Evolutionary conservation across 768 basidiomycete genomes (phyloP).

Genomic region (Lyophyllum semitale): DNA sequence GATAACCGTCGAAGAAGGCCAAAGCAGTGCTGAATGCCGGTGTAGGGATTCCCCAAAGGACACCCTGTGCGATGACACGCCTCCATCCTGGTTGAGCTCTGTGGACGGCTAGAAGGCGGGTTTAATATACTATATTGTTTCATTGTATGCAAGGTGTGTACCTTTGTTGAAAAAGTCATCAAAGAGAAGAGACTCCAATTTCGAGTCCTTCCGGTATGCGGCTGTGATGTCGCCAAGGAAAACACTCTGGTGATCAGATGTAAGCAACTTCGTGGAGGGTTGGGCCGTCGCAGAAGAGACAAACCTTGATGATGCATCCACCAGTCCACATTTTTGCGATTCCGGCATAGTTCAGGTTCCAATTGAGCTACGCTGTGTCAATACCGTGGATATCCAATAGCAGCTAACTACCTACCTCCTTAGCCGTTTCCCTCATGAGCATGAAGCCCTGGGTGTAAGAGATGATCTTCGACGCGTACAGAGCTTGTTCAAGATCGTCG

Average conservation of each 20-base stretch:
- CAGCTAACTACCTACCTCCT: constrained; percentile 58
- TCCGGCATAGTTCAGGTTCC: constrained; percentile 97
- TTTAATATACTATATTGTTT: background rate
- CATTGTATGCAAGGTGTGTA: constrained; percentile 21
- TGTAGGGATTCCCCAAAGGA: constrained; percentile 96
- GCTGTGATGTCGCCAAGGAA: constrained; percentile 92
- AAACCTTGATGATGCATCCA: constrained; percentile 97
- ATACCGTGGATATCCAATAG: background rate
- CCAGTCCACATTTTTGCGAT: constrained; percentile 99
- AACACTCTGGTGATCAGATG: constrained; percentile 57
- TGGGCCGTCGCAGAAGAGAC: background rate
- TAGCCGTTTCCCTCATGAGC: constrained; percentile 97
- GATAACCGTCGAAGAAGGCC: constrained; percentile 98
- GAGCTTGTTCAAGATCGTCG: constrained; percentile 97
- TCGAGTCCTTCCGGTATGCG: constrained; percentile 83
- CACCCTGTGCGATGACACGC: constrained; percentile 93
- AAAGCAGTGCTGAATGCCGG: constrained; percentile 98
- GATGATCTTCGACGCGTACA: constrained; percentile 99
- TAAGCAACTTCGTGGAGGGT: background rate
- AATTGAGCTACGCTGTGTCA: constrained; percentile 50
- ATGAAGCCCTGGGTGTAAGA: constrained; percentile 99
- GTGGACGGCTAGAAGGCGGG: constrained; percentile 64
- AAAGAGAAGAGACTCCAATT: constrained; percentile 91
- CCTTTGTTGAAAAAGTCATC: constrained; percentile 98
- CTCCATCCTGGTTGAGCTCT: constrained; percentile 98